Evolutionary conservation across 1,284 basidiomycete species (phyloP).

Genomic region (Ustilago hordei): DNA sequence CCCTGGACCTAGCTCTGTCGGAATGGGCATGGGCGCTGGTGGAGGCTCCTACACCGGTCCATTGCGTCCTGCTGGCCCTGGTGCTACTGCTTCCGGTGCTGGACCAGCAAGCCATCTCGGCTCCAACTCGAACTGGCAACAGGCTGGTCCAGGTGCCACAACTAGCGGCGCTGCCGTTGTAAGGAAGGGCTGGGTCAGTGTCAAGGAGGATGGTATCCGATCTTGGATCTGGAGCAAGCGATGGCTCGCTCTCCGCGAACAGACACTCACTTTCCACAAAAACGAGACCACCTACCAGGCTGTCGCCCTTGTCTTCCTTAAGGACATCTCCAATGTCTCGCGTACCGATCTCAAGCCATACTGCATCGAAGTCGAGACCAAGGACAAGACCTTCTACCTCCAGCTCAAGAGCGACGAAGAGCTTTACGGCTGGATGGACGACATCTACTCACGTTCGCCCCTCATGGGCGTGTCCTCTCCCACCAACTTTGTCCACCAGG

Average conservation of each 20-base stretch:
- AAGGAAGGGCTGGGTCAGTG: slow-evolving; percentile 67
- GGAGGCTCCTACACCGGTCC: slow-evolving; percentile 64
- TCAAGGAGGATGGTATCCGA: slow-evolving; percentile 71
- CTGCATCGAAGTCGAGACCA: slow-evolving; percentile 81
- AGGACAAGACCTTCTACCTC: slow-evolving; percentile 81
- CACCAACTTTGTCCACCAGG: slow-evolving; percentile 97
- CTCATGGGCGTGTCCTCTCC: slow-evolving; percentile 92
- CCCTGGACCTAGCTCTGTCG: slow-evolving; percentile 23
- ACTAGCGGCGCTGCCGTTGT: slow-evolving; percentile 59
- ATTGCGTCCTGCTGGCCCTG: slow-evolving; percentile 59
- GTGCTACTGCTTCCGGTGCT: slow-evolving; percentile 34
- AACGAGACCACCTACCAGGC: slow-evolving; percentile 82
- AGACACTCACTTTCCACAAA: slow-evolving; percentile 86
- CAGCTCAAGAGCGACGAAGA: slow-evolving; percentile 93
- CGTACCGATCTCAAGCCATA: slow-evolving; percentile 93
- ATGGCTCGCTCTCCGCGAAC: slow-evolving; percentile 87
- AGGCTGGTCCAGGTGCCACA: slow-evolving; percentile 46
- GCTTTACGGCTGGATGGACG: slow-evolving; percentile 95
- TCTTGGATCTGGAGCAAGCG: slow-evolving; percentile 93
- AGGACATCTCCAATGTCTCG: slow-evolving; percentile 86
- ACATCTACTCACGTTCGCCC: slow-evolving; percentile 91
- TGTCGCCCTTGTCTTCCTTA: slow-evolving; percentile 76
- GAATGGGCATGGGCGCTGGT: slow-evolving; percentile 49
- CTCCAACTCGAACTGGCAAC: slow-evolving; percentile 45
- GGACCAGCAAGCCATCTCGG: slow-evolving; percentile 33